These are phyloP conservation scores for Pseudogymnoascus sp. DNA, from an alignment of 2,329 filamentous ascomycete species.

Conservation along the genomic window DNA sequence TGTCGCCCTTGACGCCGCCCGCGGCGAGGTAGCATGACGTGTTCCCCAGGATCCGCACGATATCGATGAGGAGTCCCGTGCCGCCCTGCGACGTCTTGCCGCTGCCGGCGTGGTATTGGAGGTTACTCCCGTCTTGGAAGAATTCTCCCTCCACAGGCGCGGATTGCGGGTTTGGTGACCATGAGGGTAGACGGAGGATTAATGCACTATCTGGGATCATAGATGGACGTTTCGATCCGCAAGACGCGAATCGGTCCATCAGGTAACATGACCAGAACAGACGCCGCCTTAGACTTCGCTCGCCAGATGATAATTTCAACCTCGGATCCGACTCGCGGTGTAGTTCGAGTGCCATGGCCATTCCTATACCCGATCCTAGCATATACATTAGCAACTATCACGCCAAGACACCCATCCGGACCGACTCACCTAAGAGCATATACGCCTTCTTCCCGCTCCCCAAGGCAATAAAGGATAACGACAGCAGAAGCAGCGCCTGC, in stretches of 20 bases:
- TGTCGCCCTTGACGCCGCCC: constrained; percentile 80
- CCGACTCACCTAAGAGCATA: constrained; percentile 65
- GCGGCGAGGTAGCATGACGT: constrained; percentile 79
- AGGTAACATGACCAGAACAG: constrained; percentile 86
- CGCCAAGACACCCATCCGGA: background rate
- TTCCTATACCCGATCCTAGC: constrained; percentile 65
- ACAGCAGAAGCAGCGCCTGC: constrained; percentile 67
- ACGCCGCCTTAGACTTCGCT: constrained; percentile 69
- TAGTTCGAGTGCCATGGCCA: constrained; percentile 68
- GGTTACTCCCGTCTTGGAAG: constrained; percentile 58
- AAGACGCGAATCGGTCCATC: constrained; percentile 74
- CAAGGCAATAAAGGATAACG: constrained; percentile 66
- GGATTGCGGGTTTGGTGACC: constrained; percentile 43
- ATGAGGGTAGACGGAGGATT: constrained; percentile 65
- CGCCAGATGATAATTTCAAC: constrained; percentile 53
- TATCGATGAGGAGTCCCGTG: constrained; percentile 75
- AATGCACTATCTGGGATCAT: constrained; percentile 71
- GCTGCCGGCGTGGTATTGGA: constrained; percentile 61
- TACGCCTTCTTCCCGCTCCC: constrained; percentile 79
- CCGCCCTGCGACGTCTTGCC: constrained; percentile 67
- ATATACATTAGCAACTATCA: background rate
- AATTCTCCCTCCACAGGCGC: constrained; percentile 41
- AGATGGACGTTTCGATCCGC: constrained; percentile 75
- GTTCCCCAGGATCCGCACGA: constrained; percentile 71
- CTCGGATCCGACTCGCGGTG: constrained; percentile 58